Percentiles rank a stretch among this genome's conserved stretches.
These are phyloP conservation scores for Diutina scorzettiae DNA, from an alignment of 1,139 yeast genomes.

Conservation along the genomic window DNA sequence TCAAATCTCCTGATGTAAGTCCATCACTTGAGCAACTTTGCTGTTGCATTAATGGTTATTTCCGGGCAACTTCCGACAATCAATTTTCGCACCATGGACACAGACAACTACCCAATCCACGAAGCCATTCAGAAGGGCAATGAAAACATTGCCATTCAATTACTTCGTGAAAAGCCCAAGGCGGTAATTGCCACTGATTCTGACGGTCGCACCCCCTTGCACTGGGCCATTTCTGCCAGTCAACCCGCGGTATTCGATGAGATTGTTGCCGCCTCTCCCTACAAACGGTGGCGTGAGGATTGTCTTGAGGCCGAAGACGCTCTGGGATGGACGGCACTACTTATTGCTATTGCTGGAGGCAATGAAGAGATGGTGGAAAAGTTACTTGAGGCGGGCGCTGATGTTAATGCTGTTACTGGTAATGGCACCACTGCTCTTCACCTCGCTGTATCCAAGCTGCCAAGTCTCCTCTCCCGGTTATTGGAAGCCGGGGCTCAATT, in stretches of 20 bases:
- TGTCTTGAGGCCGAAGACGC: slow-evolving; percentile 59
- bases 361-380: slow-evolving; percentile 37
- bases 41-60: too few species aligned
- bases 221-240: slow-evolving; percentile 77
- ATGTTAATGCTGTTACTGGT: slow-evolving; percentile 34
- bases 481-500: neutral
- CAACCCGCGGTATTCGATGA: slow-evolving; percentile 40
- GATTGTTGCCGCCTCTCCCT: slow-evolving; percentile 30
- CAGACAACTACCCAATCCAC: slow-evolving; percentile 16
- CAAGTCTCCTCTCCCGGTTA: neutral
- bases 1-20: too few species aligned
- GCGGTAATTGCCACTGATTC: slow-evolving; percentile 39
- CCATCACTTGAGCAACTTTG: too few species aligned
- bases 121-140: slow-evolving; percentile 52
- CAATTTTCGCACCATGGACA: slow-evolving; percentile 6
- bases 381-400: slow-evolving; percentile 24
- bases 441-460: slow-evolving; percentile 44
- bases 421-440: slow-evolving; percentile 71
- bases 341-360: slow-evolving; percentile 72
- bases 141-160: slow-evolving; percentile 31
- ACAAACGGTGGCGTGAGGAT: slow-evolving; percentile 24
- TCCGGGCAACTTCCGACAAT: too few species aligned
- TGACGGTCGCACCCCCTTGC: slow-evolving; percentile 74
- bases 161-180: slow-evolving; percentile 38
- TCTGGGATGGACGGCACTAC: slow-evolving; percentile 83